Evolutionary conservation across 371 early-diverging fungal species (phyloP), one percentile per base, ranked within the genome.

Genomic region (Haplosporangium sp.): DNA sequence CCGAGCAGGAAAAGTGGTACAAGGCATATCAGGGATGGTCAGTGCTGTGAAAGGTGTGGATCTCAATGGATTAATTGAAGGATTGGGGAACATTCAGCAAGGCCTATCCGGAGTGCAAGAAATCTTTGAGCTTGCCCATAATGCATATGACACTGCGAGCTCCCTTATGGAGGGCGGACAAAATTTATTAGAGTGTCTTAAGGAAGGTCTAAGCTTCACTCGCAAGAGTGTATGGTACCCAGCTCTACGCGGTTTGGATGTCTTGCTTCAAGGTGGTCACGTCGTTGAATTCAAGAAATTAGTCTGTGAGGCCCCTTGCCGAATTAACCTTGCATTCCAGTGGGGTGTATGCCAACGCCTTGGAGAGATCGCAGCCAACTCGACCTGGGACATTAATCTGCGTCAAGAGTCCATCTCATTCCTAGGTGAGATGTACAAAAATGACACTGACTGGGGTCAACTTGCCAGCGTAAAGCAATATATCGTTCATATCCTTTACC

Each of bases 31-130:
- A 8, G 39, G 58, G 15, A 2, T 70, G 13, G 59, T 47, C 2
- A 58, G 52, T 8, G 71, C 63, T 4, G 48, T 57, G 11, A 70
- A 70, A 34, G 61, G 20, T 5, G 20, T 70, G 9, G 64, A 70
- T 58, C 19, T 70, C 40, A 59, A 57, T 20, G 39, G 59, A 1
- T 59, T 70, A 5, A 40, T 63, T 2, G 42, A 63, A 2, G 71
- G 71, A 34, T 9, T 70, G 4, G 35, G 40, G 11, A 8, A 64
- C 8, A 34, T 70, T n/a, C 52, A 64, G 11, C 34, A 63, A 1
- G 63, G 63, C 19, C 27, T 58, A 17, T 56, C 34, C 4, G 70
- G 45, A 20, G 56, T 39, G 0, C 13, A 19, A 4, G 50, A 63
- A 27, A 48, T 63, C 35, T 38, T 55, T 11, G 27, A 7, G 40